Evolutionary conservation across 192 early-diverging fungal genomes (phyloP).

Genomic region (Coemansia nantahalensis): DNA sequence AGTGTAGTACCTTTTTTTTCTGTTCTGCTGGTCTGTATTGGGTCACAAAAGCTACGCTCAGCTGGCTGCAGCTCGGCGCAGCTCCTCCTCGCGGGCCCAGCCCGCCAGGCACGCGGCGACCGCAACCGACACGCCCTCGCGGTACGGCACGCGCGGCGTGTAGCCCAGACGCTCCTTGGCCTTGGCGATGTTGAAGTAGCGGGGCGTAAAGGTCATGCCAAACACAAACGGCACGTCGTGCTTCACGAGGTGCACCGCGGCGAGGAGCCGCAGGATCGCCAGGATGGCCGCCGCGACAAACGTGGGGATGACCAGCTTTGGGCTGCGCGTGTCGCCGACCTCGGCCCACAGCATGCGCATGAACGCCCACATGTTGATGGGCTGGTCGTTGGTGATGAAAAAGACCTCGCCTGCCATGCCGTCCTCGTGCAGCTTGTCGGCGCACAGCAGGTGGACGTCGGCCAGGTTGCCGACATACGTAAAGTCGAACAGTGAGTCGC

Average conservation of each 20-base stretch:
- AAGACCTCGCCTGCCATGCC: conserved; percentile 64
- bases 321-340: conserved; percentile 56
- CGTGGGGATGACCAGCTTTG: conserved; percentile 62
- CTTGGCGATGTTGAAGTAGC: conserved; percentile 88
- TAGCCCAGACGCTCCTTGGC: conserved; percentile 72
- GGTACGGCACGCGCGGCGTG: conserved; percentile 55
- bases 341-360: conserved; percentile 67
- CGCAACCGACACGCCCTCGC: conserved; percentile 56
- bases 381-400: conserved; percentile 89
- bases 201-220: conserved; percentile 70
- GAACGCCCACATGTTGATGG: conserved; percentile 89
- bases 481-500: conserved; percentile 80
- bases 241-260: conserved; percentile 57
- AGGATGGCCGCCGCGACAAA: conserved; percentile 67
- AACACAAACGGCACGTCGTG: conserved; percentile 80
- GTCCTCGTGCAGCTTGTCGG: conserved; percentile 66
- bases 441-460: conserved; percentile 85
- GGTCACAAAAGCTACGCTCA: too few species aligned
- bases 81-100: conserved; percentile 38
- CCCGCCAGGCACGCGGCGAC: conserved; percentile 47
- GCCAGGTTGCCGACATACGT: conserved; percentile 96
- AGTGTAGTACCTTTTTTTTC: conserved; percentile 13
- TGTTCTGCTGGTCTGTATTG: too few species aligned
- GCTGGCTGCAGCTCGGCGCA: conserved; percentile 1
- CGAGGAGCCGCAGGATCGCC: conserved; percentile 59